Base-by-base conservation (phyloP, 2,329 filamentous ascomycete species). In the Colletotrichum euphorbiae region DNA sequence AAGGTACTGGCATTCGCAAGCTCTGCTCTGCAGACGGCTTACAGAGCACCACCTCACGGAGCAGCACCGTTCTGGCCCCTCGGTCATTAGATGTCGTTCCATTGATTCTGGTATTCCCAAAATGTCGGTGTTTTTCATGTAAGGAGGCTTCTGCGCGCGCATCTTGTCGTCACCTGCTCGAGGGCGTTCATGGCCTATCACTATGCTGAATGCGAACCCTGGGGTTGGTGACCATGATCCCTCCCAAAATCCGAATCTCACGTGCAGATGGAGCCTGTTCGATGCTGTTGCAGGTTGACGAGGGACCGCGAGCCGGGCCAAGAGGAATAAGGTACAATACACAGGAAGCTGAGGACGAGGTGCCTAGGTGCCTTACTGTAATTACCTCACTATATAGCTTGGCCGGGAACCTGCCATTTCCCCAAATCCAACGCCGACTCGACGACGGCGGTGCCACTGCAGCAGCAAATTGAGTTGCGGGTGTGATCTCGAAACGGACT, bases 251-350 rank as follows among this genome's bases (percentile, higher is more conserved):
- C 19, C 52, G 19, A 40, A 24, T 43, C 28, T 42, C 36, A 56
- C 52, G 17, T 42, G n/a, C 52, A 56, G 36, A 43, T 12, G 17
- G 19, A 19, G 19, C 58, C 21, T 43, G 58, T 52, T 24, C 45
- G 33, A 51, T 31, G 58, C 52, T 19, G 46, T 46, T 36, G 36
- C 58, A 51, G 46, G 31, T 61, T 52, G 46, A 61, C 42, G 58
- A 61, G 58, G 11, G n/a, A 50, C 51, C 24, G 17, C 31, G 24
- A 13, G 58, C 45, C 46, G 58, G 58, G 58, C 58, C 58, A 61
- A 61, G 58, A 52, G 24, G 15, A 50, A 31, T n/a, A 57, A 24
- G 24, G 28, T 28, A 28, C 21, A 1, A 1, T 28, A 28, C 28
- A 28, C 6, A 28, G 28, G 54, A 8, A 57, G 54, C 38, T 57